Conservation (phyloP, 441 rosid genomes). For the Pelargonium fulgidum region DNA sequence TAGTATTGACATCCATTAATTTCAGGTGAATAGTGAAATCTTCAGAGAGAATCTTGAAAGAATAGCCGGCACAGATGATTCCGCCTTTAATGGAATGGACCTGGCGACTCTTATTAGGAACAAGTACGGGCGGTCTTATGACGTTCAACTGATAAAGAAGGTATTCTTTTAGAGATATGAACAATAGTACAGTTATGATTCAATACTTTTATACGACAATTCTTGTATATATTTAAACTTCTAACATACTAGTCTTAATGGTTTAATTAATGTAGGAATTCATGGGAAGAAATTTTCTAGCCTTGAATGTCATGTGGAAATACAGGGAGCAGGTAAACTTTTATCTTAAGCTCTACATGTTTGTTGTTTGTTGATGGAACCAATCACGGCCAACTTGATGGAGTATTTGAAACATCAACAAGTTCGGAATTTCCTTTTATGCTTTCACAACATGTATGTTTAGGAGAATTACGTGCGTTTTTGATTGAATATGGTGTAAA, state of each 20-base stretch:
- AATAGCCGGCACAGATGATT: constrained; percentile 83
- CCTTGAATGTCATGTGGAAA: constrained; percentile 97
- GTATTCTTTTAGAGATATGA: constrained; percentile 26
- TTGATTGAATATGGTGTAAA: background rate
- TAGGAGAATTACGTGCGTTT: too few species aligned
- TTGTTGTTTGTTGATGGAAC: background rate
- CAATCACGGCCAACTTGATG: background rate
- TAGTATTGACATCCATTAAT: constrained; percentile 3
- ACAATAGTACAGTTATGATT: background rate
- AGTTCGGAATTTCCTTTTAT: too few species aligned
- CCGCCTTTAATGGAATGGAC: constrained; percentile 75
- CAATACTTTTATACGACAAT: too few species aligned
- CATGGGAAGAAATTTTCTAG: constrained; percentile 92
- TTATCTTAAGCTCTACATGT: background rate
- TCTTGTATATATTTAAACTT: too few species aligned
- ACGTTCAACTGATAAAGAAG: constrained; percentile 90
- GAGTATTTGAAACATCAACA: too few species aligned
- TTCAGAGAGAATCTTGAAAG: constrained; percentile 77
- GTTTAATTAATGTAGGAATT: constrained; percentile 53
- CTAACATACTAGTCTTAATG: too few species aligned
- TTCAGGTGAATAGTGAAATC: constrained; percentile 47
- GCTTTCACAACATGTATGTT: too few species aligned
- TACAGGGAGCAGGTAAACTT: constrained; percentile 77
- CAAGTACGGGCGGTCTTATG: constrained; percentile 91
- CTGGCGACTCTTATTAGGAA: constrained; percentile 90